Evolutionary conservation across 2,329 filamentous ascomycete genomes (phyloP).

Genomic region (Aspergillus sp.): DNA sequence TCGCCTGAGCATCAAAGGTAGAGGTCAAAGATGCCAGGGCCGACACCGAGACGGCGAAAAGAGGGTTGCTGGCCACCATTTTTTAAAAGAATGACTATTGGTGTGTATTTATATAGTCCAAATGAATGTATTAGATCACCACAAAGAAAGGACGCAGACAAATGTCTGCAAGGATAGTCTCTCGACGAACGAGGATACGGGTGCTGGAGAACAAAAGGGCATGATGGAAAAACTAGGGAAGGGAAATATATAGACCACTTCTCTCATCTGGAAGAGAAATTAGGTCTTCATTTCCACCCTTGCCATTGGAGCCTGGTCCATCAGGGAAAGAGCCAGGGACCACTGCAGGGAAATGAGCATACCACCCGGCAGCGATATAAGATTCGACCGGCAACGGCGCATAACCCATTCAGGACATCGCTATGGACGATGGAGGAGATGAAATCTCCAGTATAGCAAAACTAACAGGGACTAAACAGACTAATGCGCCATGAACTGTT

Average conservation of each 20-base stretch:
- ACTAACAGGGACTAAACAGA: background rate
- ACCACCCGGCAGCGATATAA: no score
- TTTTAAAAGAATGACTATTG: slow-evolving; percentile 28
- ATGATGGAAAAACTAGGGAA: background rate
- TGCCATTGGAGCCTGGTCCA: no score
- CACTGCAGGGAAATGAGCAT: no score
- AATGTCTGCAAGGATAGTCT: slow-evolving; percentile 22
- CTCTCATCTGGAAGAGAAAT: no score
- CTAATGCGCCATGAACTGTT: background rate
- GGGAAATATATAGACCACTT: no score
- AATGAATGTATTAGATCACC: slow-evolving; percentile 16
- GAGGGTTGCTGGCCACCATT: slow-evolving; percentile 31
- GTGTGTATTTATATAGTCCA: slow-evolving; percentile 24
- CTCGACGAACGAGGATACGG: no score
- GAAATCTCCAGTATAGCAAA: slow-evolving; percentile 4
- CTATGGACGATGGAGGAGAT: no score
- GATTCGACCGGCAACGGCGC: no score
- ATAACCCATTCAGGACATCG: no score
- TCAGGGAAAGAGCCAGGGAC: no score
- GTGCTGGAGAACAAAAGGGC: slow-evolving; percentile 5
- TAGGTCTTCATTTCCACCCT: no score
- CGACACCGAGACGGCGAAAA: slow-evolving; percentile 30
- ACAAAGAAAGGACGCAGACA: slow-evolving; percentile 56
- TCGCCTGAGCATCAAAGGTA: slow-evolving; percentile 37
- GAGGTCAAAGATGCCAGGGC: slow-evolving; percentile 28